phyloP scores from a whole-genome alignment of 2,329 filamentous ascomycete species.

The Trichoderma oligosporum region DNA sequence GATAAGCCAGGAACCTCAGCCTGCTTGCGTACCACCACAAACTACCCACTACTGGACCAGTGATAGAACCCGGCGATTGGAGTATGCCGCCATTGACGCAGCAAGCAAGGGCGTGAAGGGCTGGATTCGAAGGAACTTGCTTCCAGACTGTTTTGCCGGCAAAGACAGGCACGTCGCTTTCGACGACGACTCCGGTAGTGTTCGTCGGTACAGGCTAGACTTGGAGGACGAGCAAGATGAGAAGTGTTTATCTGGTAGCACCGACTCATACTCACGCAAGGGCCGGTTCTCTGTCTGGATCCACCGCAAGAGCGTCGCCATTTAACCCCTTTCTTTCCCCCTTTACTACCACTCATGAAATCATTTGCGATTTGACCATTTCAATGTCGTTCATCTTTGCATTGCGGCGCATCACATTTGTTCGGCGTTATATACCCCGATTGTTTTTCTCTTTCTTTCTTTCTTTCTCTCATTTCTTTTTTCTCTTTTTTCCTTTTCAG shows the following conservation, averaged over 20 bases:
- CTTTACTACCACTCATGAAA: slow-evolving; percentile 4
- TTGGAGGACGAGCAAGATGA: slow-evolving; percentile 45
- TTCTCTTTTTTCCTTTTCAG: neutral
- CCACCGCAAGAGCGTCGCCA: slow-evolving; percentile 27
- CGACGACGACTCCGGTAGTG: slow-evolving; percentile 60
- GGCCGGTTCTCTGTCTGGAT: slow-evolving; percentile 31
- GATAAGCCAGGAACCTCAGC: slow-evolving; percentile 22
- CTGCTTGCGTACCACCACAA: slow-evolving; percentile 44
- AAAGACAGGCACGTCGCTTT: slow-evolving; percentile 50
- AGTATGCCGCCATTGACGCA: slow-evolving; percentile 65
- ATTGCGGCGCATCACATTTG: slow-evolving; percentile 29
- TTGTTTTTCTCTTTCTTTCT: neutral
- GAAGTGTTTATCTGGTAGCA: slow-evolving; percentile 21
- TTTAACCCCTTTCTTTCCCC: slow-evolving; percentile 10
- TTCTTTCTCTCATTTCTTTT: neutral
- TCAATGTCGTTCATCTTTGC: slow-evolving; percentile 23
- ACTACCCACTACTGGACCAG: slow-evolving; percentile 67
- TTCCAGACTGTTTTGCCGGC: slow-evolving; percentile 59
- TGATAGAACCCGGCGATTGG: slow-evolving; percentile 57
- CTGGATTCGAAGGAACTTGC: slow-evolving; percentile 54
- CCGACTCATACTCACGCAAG: slow-evolving; percentile 22
- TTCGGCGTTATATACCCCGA: slow-evolving; percentile 37
- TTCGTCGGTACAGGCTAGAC: slow-evolving; percentile 58
- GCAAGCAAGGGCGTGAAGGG: slow-evolving; percentile 57
- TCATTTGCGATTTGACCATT: neutral